Evolutionary conservation across 148 eudicot genomes (phyloP).

Genomic region (Vaccinium macrocarpon): DNA sequence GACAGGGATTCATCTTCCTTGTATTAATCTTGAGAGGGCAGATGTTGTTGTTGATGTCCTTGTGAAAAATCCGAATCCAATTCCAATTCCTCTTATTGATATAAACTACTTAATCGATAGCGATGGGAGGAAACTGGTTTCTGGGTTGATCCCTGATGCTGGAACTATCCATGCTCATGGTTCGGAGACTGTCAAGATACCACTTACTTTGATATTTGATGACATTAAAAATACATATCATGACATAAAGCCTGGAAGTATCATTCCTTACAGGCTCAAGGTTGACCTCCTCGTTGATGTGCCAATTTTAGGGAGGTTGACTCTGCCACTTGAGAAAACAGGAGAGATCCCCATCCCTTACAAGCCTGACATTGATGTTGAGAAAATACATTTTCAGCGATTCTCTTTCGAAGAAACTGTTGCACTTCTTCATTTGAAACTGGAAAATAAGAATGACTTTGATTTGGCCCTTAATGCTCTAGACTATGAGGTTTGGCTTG

Average conservation of each 20-base stretch:
- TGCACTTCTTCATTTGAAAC: constrained; percentile 70
- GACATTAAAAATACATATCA: constrained; percentile 80
- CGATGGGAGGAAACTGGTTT: constrained; percentile 84
- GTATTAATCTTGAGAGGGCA: constrained; percentile 67
- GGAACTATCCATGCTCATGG: constrained; percentile 96
- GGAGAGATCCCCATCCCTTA: constrained; percentile 95
- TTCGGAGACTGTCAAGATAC: constrained; percentile 87
- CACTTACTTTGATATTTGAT: constrained; percentile 61
- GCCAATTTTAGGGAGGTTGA: constrained; percentile 85
- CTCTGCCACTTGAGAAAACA: constrained; percentile 83
- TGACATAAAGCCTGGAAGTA: constrained; percentile 84
- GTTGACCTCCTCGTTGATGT: constrained; percentile 90
- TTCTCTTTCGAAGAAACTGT: constrained; percentile 90
- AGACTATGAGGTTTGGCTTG: constrained; percentile 90
- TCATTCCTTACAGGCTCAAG: constrained; percentile 74
- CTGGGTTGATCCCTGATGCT: constrained; percentile 92
- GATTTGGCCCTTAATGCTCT: constrained; percentile 72
- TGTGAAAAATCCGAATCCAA: constrained; percentile 82
- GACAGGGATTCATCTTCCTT: constrained; percentile 61
- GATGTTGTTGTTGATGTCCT: constrained; percentile 86
- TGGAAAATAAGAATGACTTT: constrained; percentile 93
- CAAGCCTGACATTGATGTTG: constrained; percentile 91
- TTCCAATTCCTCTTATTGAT: constrained; percentile 93
- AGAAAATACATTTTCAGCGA: constrained; percentile 71
- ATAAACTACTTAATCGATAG: constrained; percentile 85